Base-by-base conservation (phyloP, 1,284 basidiomycete genomes). In the Peniophora sp. region DNA sequence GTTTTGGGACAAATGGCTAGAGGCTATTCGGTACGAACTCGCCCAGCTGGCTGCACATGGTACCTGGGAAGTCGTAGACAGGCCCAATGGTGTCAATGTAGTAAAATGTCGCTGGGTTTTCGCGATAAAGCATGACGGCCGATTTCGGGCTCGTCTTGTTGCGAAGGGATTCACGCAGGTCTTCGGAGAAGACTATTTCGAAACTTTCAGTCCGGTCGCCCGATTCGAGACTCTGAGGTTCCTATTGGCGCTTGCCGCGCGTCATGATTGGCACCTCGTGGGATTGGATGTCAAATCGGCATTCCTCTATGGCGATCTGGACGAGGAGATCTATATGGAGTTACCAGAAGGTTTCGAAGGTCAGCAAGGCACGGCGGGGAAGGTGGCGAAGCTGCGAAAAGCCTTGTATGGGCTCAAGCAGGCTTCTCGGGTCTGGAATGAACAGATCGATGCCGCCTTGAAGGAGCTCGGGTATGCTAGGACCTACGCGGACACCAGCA, bases 111-210 rank as follows among this genome's bases (percentile, higher is more conserved):
- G 18, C 11, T 43, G 41, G 41, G 41, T 43, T 18, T 43, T 43
- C 41, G 20, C 11, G 11, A 12, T 12, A 9, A 43, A 43, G 18
- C 20, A 10, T 12, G 41, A 43, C 17, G 18, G 12, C 41, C 41
- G 11, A 43, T 11, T 11, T 10, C 9, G 71, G 0, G 52, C 60
- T 0, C 51, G 70, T 1, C 58, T 73, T 2, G 68, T 70, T 3
- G 71, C 70, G 0, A 66, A 70, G 43, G 75, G 74, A 2, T 78
- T 69, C 57, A 57, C 57, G 0, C 75, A 79, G 53, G 47, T 55
- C 3, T 62, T 64, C 43, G 71, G 74, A 2, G 52, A 71, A 23
- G 68, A 78, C 57, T 76, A 65, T 54, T 57, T 60, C 14, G 59
- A 75, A 48, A 69, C 66, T 3, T 74, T 69, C 52, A 60, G 71